Conservation (phyloP, 345 rosid species). For the Gossypium thurberi region DNA sequence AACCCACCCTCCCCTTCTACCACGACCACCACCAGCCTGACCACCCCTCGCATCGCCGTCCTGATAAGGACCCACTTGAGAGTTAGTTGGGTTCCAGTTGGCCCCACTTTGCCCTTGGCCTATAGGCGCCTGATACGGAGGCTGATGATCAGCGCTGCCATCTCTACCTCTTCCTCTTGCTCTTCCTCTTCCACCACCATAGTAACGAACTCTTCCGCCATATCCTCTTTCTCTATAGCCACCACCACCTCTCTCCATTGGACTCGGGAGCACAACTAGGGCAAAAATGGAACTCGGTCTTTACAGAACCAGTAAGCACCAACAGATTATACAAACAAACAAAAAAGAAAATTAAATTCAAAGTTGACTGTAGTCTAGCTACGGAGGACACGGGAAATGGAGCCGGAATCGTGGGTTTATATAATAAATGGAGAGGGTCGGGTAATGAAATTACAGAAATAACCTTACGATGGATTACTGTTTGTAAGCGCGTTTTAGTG, state of each 20-base stretch:
- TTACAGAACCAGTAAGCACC: neutral
- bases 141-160: neutral
- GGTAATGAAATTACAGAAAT: neutral
- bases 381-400: neutral
- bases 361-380: no score
- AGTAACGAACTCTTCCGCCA: slow-evolving; percentile 12
- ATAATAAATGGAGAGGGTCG: neutral
- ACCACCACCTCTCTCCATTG: slow-evolving; percentile 48
- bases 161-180: slow-evolving; percentile 7
- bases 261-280: slow-evolving; percentile 15
- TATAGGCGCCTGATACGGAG: neutral
- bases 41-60: neutral
- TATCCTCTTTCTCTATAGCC: slow-evolving; percentile 11
- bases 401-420: neutral
- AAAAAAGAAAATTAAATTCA: neutral
- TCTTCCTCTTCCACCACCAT: slow-evolving; percentile 11
- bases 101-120: neutral
- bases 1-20: neutral
- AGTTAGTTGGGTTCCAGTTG: neutral
- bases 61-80: neutral
- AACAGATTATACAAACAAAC: neutral
- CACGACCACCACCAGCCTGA: neutral
- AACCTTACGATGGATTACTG: neutral
- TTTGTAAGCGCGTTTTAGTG: no score
- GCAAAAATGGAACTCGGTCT: neutral